Base-by-base conservation (phyloP, 139 green algal genomes). In the Zygnema circumcarinatum region DNA sequence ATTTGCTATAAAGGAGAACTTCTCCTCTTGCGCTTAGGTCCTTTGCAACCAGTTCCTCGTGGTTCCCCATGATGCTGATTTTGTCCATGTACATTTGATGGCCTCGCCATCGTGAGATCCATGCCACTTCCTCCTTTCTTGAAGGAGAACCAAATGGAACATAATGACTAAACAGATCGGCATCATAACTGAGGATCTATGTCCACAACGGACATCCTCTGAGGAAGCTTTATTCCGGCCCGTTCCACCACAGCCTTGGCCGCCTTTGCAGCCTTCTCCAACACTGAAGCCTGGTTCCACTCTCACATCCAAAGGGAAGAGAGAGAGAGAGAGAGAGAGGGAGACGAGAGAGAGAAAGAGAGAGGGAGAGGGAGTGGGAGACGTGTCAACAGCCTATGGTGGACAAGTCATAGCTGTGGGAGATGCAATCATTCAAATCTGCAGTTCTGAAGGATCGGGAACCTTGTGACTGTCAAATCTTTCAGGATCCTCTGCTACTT, bases 341-440 rank as follows among this genome's bases (percentile, higher is more conserved):
- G 25, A 72, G 29, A n/a, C 54, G 54, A 72, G 25, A 25, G 25
- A 72, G 54, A 29, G 54, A 72, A 72, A 72, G 29, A 33, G 25
- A 29, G 25, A 72, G 54, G 54, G 54, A 25, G 29, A 33, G 54
- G 54, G 25, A 72, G 29, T 72, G 54, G 25, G 54, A 29, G 29
- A 72, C 54, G 25, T 72, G 54, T 72, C 54, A 72, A 72, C 25
- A 72, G 54, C 29, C 54, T 72, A 72, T 72, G 54, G 54, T 33
- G 29, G 29, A 72, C 25, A 72, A 72, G 54, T 33, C 54, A 72
- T 25, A 72, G 29, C 25, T 72, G 54, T 25, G 54, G 54, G 54
- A 29, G 54, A 72, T 33, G 29, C 25, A 29, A 29, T 25, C 25
- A 29, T 25, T 33, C 25, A 25, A 72, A 33, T 29, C 29, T 72